These are phyloP conservation scores for Aspergillus indologenus DNA, from an alignment of 495 filamentous ascomycete genomes.

Conservation along the genomic window DNA sequence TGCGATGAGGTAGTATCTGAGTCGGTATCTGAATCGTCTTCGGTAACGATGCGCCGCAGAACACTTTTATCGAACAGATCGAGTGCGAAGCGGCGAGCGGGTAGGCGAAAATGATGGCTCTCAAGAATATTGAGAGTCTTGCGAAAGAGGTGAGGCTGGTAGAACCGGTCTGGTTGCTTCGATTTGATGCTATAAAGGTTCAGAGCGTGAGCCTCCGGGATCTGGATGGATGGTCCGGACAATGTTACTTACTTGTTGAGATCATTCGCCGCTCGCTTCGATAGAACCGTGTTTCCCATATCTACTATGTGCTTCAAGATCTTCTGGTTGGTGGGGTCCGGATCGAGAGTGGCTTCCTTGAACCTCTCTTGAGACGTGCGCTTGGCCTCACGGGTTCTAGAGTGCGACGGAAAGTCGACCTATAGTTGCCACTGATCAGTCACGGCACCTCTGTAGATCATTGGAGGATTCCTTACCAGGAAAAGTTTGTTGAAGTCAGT, in stretches of 20 bases:
- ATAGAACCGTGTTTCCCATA: conserved; percentile 83
- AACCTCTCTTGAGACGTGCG: conserved; percentile 39
- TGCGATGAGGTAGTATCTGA: conserved; percentile 34
- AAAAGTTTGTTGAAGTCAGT: conserved; percentile 74
- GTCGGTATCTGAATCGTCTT: conserved; percentile 55
- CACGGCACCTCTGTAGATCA: not conserved
- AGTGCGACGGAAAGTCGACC: conserved; percentile 39
- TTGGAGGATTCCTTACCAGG: conserved; percentile 46
- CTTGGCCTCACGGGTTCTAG: conserved; percentile 30
- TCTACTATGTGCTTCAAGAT: conserved; percentile 80
- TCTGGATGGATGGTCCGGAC: not conserved
- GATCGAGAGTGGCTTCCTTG: conserved; percentile 52
- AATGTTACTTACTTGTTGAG: conserved; percentile 52
- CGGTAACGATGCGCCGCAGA: conserved; percentile 72
- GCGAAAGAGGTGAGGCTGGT: conserved; percentile 70
- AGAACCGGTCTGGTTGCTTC: conserved; percentile 67
- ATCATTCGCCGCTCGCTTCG: conserved; percentile 71
- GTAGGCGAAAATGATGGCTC: conserved; percentile 82
- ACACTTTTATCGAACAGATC: conserved; percentile 92
- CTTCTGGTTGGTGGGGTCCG: conserved; percentile 65
- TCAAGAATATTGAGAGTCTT: conserved; percentile 84
- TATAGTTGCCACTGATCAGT: conserved; percentile 9
- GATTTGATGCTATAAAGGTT: conserved; percentile 54
- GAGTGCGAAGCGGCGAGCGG: conserved; percentile 80
- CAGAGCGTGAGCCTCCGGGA: conserved; percentile 14